These are phyloP conservation scores for Lycium ferocissimum DNA, from an alignment of 257 asterid species.

Conservation along the genomic window DNA sequence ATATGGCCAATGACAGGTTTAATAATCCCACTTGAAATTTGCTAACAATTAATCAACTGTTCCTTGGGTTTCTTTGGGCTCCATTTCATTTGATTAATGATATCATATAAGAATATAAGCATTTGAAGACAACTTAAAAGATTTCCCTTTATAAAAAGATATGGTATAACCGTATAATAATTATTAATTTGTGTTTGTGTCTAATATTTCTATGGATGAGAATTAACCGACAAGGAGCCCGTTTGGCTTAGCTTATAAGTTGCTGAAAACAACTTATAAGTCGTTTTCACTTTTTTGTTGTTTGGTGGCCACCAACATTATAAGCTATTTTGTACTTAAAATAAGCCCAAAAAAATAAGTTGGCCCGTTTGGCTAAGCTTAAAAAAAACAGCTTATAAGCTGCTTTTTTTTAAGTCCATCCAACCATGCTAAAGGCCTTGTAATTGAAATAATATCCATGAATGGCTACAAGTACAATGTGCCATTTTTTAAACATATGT, in stretches of 20 bases:
- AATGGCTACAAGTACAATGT: background rate
- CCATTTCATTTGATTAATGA: background rate
- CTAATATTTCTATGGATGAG: background rate
- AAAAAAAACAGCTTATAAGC: too few species aligned
- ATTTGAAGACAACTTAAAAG: slow-evolving; percentile 14
- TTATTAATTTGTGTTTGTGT: background rate
- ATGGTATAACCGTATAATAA: background rate
- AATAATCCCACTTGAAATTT: too few species aligned
- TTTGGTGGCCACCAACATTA: too few species aligned
- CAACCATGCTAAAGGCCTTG: too few species aligned
- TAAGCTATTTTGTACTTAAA: too few species aligned
- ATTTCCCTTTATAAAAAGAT: background rate
- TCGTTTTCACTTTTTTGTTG: too few species aligned
- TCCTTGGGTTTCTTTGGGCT: background rate
- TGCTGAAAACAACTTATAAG: too few species aligned
- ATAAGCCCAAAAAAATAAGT: too few species aligned
- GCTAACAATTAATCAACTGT: background rate
- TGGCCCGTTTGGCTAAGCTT: too few species aligned
- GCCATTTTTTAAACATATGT: background rate
- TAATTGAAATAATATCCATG: background rate
- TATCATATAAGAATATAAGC: background rate
- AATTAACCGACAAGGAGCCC: slow-evolving; percentile 30
- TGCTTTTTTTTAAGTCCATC: too few species aligned
- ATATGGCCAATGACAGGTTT: too few species aligned
- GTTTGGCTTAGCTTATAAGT: too few species aligned